These are phyloP conservation scores for Cynanchum wilfordii DNA, from an alignment of 257 asterid species.

Conservation along the genomic window DNA sequence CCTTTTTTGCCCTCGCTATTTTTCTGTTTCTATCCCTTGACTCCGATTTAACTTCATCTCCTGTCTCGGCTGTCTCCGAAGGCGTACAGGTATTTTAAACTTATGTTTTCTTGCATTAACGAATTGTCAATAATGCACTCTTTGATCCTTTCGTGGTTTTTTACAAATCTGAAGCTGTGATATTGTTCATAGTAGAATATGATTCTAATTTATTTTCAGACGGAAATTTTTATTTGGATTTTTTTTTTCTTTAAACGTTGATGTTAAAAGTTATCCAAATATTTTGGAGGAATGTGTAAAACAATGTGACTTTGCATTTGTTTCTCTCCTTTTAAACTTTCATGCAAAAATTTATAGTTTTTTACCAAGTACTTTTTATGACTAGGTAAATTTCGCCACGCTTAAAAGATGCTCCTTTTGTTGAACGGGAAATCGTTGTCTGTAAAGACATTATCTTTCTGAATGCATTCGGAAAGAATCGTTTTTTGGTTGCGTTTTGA, in stretches of 20 bases:
- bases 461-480: neutral
- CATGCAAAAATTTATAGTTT: too few species aligned
- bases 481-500: neutral
- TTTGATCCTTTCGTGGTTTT: neutral
- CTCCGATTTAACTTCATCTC: slow-evolving; percentile 44
- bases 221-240: neutral
- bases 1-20: slow-evolving; percentile 62
- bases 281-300: too few species aligned
- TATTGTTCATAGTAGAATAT: neutral
- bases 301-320: too few species aligned
- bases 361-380: neutral
- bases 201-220: neutral
- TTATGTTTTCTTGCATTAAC: neutral
- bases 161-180: neutral
- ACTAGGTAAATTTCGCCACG: neutral
- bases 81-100: slow-evolving; percentile 68
- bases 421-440: neutral
- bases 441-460: neutral
- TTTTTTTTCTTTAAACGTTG: too few species aligned
- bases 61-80: slow-evolving; percentile 84
- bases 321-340: neutral
- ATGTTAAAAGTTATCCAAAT: too few species aligned
- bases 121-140: too few species aligned
- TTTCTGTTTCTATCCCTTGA: slow-evolving; percentile 54
- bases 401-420: neutral